Evolutionary conservation across 441 rosid species (phyloP).

Genomic region (Jatropha podagrica): DNA sequence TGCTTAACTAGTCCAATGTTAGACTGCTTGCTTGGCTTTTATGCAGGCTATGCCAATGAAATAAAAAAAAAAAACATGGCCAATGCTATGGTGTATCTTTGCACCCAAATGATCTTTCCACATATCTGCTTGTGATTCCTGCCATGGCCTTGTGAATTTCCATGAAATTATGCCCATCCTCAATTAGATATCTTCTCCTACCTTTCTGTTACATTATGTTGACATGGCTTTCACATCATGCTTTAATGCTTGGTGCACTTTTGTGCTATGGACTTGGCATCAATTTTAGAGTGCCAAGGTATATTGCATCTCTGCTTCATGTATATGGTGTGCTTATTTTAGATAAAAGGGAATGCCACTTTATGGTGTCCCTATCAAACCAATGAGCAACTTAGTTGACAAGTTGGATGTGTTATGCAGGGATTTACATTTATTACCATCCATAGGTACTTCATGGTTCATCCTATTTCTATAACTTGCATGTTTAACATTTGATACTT

Average conservation of each 20-base stretch:
- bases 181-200: background rate
- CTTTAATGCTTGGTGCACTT: background rate
- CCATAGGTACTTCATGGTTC: background rate
- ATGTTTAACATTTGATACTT: constrained; percentile 8
- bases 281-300: background rate
- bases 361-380: background rate
- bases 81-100: background rate
- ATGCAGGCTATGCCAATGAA: background rate
- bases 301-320: background rate
- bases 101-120: background rate
- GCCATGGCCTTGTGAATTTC: background rate
- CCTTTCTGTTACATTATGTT: background rate
- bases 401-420: background rate
- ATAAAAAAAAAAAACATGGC: background rate
- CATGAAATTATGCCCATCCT: background rate
- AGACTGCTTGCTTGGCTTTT: background rate
- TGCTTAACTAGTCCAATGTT: background rate
- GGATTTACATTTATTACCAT: background rate
- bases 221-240: background rate
- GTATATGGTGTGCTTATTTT: background rate
- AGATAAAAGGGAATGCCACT: background rate
- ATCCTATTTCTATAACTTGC: background rate
- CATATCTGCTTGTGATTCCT: background rate
- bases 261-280: background rate
- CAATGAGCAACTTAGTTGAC: background rate